Base-by-base conservation (phyloP, 495 filamentous ascomycete species). In the Pyrenopolyporus hunteri region DNA sequence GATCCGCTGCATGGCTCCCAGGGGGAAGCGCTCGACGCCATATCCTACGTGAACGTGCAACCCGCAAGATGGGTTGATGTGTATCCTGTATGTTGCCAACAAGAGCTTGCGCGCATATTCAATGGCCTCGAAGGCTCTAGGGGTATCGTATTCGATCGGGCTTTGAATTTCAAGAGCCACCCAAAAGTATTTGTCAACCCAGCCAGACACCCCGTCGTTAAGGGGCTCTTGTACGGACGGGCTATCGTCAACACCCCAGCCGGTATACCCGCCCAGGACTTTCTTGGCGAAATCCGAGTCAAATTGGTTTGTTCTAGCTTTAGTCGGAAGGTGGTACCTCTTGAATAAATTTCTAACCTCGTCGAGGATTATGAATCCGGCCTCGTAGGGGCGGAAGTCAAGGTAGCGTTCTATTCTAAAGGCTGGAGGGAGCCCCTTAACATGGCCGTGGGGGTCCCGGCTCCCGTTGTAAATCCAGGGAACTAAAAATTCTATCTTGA, bases 31-130 rank as follows among this genome's bases (percentile, higher is more conserved):
- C 14, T 68, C 62, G 19, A 6, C 16, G 19, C 57, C 60, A 16
- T 64, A 53, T 11, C 74, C 75, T 3, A 79, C 64, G 51, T 76
- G 76, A n/a, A 77, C 71, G 39, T 79, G 76, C 0, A 76, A 33
- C 4, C 75, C 73, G 19, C 63, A 70, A 2, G 52, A 57, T 0
- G 20, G 29, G 55, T 77, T 75, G 13, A 69, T 56, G 7, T 69
- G 50, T 6, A 67, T 32, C 10, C 70, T 39, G 48, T 57, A 69
- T 4, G 49, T 61, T 0, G 33, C 54, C 4, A 13, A 59, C 1
- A 74, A 33, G 2, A 73, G n/a, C 4, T 45, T 1, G 4, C 59
- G 28, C 16, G 43, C 63, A 9, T 51, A 57, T 0, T 52, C 6
- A 25, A 65, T 22, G 13, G 2, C 28, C 4, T 47, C 22, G 29